These are phyloP conservation scores for Plantago coronopus DNA, from an alignment of 305 asterid genomes.

Conservation along the genomic window DNA sequence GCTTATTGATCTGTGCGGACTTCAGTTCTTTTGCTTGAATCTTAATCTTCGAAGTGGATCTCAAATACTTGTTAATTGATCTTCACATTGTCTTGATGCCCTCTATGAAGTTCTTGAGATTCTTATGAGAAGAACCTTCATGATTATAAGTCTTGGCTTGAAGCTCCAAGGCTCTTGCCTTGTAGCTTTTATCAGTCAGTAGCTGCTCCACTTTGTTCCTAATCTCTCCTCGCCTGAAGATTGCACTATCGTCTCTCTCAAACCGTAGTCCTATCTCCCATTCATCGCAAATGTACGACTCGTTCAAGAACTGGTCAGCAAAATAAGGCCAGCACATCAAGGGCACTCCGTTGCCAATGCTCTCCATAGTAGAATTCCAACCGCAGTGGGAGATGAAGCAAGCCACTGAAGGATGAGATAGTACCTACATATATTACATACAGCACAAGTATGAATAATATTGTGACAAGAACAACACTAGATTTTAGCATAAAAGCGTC, in stretches of 20 bases:
- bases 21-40: no score
- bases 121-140: conserved; percentile 34
- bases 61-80: no score
- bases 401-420: conserved; percentile 52
- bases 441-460: no score
- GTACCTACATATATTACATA: no score
- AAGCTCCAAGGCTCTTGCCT: conserved; percentile 39
- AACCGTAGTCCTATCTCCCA: conserved; percentile 52
- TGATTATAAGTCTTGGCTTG: conserved; percentile 25
- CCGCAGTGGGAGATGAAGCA: conserved; percentile 63
- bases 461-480: no score
- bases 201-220: conserved; percentile 37
- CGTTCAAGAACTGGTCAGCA: conserved; percentile 46
- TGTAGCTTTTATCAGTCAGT: conserved; percentile 29
- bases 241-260: conserved; percentile 31
- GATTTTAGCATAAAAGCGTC: no score
- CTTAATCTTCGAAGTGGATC: no score
- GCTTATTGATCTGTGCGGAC: no score
- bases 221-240: conserved; percentile 30
- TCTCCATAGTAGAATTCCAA: conserved; percentile 60
- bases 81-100: conserved; percentile 35
- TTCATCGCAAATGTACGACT: conserved; percentile 43
- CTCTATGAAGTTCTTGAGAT: conserved; percentile 28
- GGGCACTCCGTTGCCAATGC: conserved; percentile 53
- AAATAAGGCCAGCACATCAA: conserved; percentile 61